Evolutionary conservation across 2,329 filamentous ascomycete species (phyloP).

Genomic region (Aspergillus sp.): DNA sequence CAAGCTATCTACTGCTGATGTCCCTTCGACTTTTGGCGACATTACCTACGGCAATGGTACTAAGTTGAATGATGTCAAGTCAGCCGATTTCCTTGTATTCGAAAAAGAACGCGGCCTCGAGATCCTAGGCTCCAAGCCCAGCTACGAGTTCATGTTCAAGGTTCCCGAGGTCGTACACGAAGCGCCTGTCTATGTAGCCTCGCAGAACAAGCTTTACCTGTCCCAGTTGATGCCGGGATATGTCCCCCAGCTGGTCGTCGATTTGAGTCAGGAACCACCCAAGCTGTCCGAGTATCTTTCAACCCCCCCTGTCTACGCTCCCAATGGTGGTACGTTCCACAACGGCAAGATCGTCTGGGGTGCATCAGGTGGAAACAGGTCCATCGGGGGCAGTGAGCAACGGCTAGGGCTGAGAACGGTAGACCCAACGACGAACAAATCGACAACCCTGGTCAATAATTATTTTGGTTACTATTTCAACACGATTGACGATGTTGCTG

Average conservation of each 20-base stretch:
- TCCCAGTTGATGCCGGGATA: conserved; percentile 32
- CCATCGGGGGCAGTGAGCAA: conserved; percentile 31
- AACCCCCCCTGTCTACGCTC: conserved; percentile 39
- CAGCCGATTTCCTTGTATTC: conserved; percentile 35
- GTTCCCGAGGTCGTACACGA: conserved; percentile 35
- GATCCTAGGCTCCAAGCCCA: conserved; percentile 31
- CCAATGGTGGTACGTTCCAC: conserved; percentile 37
- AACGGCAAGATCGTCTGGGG: conserved; percentile 36
- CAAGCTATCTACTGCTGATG: conserved; percentile 17
- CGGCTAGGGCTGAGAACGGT: conserved; percentile 37
- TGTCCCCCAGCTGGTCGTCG: conserved; percentile 33
- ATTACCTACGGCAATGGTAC: conserved; percentile 29
- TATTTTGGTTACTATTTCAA: conserved; percentile 35
- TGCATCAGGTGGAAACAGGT: conserved; percentile 32
- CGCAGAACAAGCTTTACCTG: conserved; percentile 36
- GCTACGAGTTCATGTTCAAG: conserved; percentile 33
- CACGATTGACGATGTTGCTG: conserved; percentile 11
- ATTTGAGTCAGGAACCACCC: conserved; percentile 39
- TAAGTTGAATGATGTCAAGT: conserved; percentile 22
- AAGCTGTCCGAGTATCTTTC: conserved; percentile 34
- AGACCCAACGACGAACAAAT: conserved; percentile 40
- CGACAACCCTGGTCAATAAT: conserved; percentile 38
- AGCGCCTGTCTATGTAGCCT: conserved; percentile 37
- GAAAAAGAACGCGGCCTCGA: conserved; percentile 30
- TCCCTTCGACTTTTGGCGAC: conserved; percentile 21